Evolutionary conservation across 345 rosid genomes (phyloP).

Genomic region (Acer negundo): DNA sequence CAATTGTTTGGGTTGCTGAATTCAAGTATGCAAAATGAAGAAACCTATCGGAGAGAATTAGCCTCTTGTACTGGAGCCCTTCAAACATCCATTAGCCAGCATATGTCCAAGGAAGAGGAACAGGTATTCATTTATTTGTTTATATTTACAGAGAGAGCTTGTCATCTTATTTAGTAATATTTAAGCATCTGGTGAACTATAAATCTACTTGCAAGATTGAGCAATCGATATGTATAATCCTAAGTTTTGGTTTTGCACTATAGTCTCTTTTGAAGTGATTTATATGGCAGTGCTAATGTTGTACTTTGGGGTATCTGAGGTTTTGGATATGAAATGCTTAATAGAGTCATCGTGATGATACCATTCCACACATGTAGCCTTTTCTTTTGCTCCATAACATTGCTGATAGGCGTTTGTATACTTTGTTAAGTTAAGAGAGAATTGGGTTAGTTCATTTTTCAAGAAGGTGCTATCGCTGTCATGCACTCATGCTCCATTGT

Average conservation of each 20-base stretch:
- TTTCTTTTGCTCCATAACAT: background rate
- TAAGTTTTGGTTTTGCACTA: background rate
- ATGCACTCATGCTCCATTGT: background rate
- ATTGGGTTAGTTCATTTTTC: background rate
- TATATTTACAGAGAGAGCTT: background rate
- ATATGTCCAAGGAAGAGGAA: slow-evolving; percentile 93
- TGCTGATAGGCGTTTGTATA: background rate
- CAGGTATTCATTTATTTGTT: slow-evolving; percentile 49
- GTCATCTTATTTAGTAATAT: background rate
- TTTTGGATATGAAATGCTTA: background rate
- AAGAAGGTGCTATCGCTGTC: background rate
- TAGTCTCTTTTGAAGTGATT: background rate
- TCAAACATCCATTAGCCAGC: slow-evolving; percentile 79
- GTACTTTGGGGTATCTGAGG: slow-evolving; percentile 6
- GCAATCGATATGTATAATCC: background rate
- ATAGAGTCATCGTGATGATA: background rate
- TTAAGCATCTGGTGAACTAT: slow-evolving; percentile 14
- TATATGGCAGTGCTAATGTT: background rate
- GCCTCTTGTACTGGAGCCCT: slow-evolving; percentile 85
- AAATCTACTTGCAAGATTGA: slow-evolving; percentile 12
- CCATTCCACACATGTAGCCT: background rate
- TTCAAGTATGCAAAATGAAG: slow-evolving; percentile 55
- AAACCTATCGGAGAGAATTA: slow-evolving; percentile 65
- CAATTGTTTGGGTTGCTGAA: slow-evolving; percentile 68
- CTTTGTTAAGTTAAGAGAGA: background rate